Percentiles rank a stretch among this genome's conserved stretches.
These are phyloP conservation scores for Saccharomycopsis amapae DNA, from an alignment of 805 yeast species.

Conservation along the genomic window DNA sequence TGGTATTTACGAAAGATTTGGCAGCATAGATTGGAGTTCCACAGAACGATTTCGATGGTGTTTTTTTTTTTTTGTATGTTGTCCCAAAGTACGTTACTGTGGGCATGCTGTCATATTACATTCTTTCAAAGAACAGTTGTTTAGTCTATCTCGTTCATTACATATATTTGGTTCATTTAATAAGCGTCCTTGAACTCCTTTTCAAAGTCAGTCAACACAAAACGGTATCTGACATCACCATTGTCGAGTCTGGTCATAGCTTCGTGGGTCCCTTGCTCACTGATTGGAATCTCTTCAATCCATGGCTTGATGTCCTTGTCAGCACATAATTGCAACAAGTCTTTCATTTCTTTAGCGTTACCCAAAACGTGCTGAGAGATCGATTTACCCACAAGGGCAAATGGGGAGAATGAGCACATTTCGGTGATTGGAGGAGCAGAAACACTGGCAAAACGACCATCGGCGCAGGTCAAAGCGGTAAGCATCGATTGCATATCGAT, in stretches of 20 bases:
- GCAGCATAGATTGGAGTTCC: no score
- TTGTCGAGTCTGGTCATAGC: slow-evolving; percentile 48
- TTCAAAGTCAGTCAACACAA: slow-evolving; percentile 51
- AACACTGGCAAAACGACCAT: slow-evolving; percentile 30
- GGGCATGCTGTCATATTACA: no score
- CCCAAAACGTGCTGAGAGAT: slow-evolving; percentile 32
- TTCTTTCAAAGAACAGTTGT: no score
- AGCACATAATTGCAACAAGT: slow-evolving; percentile 59
- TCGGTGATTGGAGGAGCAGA: slow-evolving; percentile 23
- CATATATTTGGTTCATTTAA: no score
- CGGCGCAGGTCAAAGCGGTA: slow-evolving; percentile 27
- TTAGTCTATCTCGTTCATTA: no score
- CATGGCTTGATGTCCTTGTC: slow-evolving; percentile 52
- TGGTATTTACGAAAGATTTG: no score
- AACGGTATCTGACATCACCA: slow-evolving; percentile 59
- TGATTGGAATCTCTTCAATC: slow-evolving; percentile 52
- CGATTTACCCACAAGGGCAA: slow-evolving; percentile 7
- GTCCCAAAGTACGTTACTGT: no score
- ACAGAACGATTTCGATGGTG: no score
- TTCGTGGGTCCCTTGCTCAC: slow-evolving; percentile 43
- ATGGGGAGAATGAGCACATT: slow-evolving; percentile 21
- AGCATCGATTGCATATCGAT: slow-evolving; percentile 33
- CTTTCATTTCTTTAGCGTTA: slow-evolving; percentile 55
- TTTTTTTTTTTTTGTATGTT: no score
- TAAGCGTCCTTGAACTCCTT: no score